These are phyloP conservation scores for Alternaria tenuissima DNA, from an alignment of 2,329 filamentous ascomycete genomes.

Conservation along the genomic window DNA sequence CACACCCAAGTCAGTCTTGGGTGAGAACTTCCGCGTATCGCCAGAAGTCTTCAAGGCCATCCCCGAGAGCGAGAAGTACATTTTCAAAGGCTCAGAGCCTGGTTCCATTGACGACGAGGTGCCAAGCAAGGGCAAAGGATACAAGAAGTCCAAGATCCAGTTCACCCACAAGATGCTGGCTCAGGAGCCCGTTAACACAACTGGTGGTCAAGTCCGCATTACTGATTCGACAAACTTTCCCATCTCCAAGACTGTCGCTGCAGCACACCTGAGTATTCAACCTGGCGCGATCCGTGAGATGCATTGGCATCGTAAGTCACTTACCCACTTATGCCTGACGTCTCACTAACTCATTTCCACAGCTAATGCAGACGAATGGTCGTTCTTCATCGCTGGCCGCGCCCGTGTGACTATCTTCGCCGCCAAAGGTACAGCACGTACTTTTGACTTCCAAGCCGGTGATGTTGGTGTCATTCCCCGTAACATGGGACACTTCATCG, in stretches of 20 bases:
- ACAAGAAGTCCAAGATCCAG: constrained; percentile 71
- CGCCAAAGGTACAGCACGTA: constrained; percentile 72
- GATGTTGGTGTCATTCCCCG: constrained; percentile 79
- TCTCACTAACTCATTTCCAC: constrained; percentile 2
- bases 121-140: constrained; percentile 63
- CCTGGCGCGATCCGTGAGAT: constrained; percentile 79
- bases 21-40: constrained; percentile 78
- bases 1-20: constrained; percentile 74
- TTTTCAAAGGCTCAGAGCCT: constrained; percentile 74
- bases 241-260: constrained; percentile 75
- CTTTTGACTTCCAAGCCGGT: constrained; percentile 77
- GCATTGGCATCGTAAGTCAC: constrained; percentile 72
- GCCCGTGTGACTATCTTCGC: constrained; percentile 79
- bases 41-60: constrained; percentile 75
- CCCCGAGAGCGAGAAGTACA: constrained; percentile 74
- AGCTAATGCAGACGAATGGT: constrained; percentile 77
- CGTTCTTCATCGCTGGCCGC: constrained; percentile 76
- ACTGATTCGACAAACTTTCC: constrained; percentile 79
- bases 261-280: constrained; percentile 74
- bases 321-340: neutral
- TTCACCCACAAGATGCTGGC: constrained; percentile 78
- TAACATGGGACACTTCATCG: constrained; percentile 83
- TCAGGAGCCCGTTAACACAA: constrained; percentile 70
- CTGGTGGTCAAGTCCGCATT: constrained; percentile 76
- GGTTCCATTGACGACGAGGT: constrained; percentile 71